These are phyloP conservation scores for Halophytophthora batemanensis DNA, from an alignment of 352 stramenopile genomes.

Conservation along the genomic window DNA sequence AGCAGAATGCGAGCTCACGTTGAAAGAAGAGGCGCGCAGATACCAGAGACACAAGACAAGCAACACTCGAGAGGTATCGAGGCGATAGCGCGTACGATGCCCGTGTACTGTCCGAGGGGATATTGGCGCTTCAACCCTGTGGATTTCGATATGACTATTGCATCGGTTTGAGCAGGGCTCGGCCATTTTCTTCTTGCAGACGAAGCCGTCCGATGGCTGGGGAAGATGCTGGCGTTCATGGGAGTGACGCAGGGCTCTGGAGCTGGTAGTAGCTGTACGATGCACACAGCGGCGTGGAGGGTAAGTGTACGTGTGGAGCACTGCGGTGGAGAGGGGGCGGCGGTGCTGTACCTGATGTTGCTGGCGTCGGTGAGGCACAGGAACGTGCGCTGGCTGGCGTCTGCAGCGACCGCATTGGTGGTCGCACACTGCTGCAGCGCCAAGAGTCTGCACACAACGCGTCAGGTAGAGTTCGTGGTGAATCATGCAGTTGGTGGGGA, in stretches of 20 bases:
- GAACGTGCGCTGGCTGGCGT: conserved; percentile 26
- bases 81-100: too few species aligned
- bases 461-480: neutral
- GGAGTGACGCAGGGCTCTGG: conserved; percentile 20
- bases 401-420: conserved; percentile 2
- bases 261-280: conserved; percentile 45
- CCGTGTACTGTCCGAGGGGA: too few species aligned
- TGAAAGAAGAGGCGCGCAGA: too few species aligned
- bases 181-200: too few species aligned
- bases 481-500: neutral
- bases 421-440: conserved; percentile 32
- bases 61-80: too few species aligned
- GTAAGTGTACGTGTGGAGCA: neutral
- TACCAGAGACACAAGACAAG: too few species aligned
- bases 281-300: neutral
- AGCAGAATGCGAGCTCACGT: too few species aligned
- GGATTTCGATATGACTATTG: too few species aligned
- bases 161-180: too few species aligned
- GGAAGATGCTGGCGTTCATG: conserved; percentile 9
- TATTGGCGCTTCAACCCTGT: too few species aligned
- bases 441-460: conserved; percentile 21
- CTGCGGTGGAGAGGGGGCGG: neutral
- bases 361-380: conserved; percentile 42
- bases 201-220: too few species aligned
- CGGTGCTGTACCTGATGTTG: conserved; percentile 45